Evolutionary conservation across 208 protist species (phyloP).

Genomic region (Crithidia bombi): DNA sequence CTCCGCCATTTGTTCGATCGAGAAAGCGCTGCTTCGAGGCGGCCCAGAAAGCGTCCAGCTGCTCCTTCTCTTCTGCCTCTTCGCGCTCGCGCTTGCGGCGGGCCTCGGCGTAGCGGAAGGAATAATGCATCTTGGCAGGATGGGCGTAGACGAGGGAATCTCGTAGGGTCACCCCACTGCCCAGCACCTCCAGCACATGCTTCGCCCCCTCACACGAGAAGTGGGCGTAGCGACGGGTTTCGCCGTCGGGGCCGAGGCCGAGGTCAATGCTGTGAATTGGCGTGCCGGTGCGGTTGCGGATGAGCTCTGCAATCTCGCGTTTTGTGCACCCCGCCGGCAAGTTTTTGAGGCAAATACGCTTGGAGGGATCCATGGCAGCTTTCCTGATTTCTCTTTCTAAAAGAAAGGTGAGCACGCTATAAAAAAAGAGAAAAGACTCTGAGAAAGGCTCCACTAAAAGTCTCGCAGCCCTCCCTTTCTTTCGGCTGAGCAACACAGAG

Average conservation of each 20-base stretch:
- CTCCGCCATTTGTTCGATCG: conserved; percentile 55
- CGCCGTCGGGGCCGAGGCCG: conserved; percentile 59
- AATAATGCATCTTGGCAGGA: conserved; percentile 72
- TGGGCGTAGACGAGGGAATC: conserved; percentile 48
- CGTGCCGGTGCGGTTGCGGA: conserved; percentile 77
- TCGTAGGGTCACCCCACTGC: conserved; percentile 42
- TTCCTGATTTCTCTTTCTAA: no score
- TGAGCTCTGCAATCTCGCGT: conserved; percentile 81
- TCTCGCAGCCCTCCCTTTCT: no score
- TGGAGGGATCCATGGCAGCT: conserved; percentile 86
- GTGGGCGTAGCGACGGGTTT: conserved; percentile 77
- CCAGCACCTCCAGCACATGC: conserved; percentile 74
- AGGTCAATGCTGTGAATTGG: conserved; percentile 89
- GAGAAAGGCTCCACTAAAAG: no score
- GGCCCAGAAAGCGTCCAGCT: conserved; percentile 41
- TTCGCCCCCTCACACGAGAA: conserved; percentile 86
- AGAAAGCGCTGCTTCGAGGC: conserved; percentile 42
- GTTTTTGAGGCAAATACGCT: conserved; percentile 88
- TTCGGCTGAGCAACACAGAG: no score
- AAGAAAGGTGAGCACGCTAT: background rate
- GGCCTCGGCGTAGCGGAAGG: conserved; percentile 67
- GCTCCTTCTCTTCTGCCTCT: conserved; percentile 53
- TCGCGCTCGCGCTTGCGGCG: conserved; percentile 72
- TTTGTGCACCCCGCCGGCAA: conserved; percentile 82
- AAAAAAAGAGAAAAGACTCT: background rate